Base-by-base conservation (phyloP, 805 yeast species). In the Myxozyma neotropica region DNA sequence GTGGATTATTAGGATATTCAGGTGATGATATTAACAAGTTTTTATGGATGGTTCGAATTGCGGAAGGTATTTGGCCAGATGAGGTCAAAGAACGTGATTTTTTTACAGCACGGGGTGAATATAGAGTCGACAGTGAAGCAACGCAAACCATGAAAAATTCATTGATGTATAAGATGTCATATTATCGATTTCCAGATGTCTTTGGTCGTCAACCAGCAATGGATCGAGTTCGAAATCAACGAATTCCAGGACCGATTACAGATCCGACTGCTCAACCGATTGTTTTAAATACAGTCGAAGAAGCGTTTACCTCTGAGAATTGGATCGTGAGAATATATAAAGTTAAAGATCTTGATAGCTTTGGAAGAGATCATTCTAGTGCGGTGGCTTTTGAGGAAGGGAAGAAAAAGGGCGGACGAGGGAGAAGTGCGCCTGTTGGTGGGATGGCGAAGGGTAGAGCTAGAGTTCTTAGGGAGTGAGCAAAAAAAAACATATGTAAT, bases 21-120 rank as follows among this genome's bases (percentile, higher is more conserved):
- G 98, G 99, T 61, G 99, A 94, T 75, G 99, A 95, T 75, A 78
- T 94, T 69, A 94, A 94, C 79, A 94, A 94, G 76, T 94, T 91
- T 77, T 75, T 94, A 71, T 95, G 99, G 99, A 94, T 94, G 99
- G 91, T 94, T 29, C 84, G 99, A 74, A 94, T 94, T 67, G 83
- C 97, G n/a, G 96, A 94, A 75, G 99, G 99, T 55, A 89, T 94
- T 61, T 94, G 99, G 99, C 99, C 99, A 0, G 97, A 94, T n/a
- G 98, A 94, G 72, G 85, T 94, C 59, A 81, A 79, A 67, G 99
- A 94, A 77, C 79, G 94, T 64, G 82, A 85, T 66, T 94, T 78
- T 76, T 94, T 92, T 81, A 88, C 92, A 23, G 83, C 83, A 4
- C 76, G 83, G 56, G 97, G 98, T 63, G 97, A 91, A 74, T 94